Conservation (phyloP, 257 asterid genomes). For the Capsicum rhomboideum region DNA sequence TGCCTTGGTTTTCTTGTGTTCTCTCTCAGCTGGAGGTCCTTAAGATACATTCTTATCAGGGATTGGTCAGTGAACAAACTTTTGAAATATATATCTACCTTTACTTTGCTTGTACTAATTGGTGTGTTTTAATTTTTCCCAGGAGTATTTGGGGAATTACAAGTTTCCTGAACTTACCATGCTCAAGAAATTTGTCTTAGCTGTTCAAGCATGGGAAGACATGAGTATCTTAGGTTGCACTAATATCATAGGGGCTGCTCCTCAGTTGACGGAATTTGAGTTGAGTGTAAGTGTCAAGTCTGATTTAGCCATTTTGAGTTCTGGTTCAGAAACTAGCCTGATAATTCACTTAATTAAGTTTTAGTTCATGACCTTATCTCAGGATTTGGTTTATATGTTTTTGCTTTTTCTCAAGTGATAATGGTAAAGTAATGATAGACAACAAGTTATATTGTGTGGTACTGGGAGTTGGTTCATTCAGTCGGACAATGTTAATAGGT, state of each 20-base stretch:
- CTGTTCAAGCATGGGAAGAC: background rate
- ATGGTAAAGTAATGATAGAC: background rate
- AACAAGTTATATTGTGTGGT: background rate
- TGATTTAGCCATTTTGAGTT: too few species aligned
- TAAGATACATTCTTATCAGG: too few species aligned
- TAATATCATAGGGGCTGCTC: background rate
- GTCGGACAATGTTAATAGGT: background rate
- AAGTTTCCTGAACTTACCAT: slow-evolving; percentile 37
- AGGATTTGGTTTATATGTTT: background rate
- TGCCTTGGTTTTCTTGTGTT: background rate
- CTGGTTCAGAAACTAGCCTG: background rate
- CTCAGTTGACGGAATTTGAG: background rate
- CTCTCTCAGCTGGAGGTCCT: background rate
- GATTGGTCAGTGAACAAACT: slow-evolving; percentile 19
- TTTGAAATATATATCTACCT: background rate
- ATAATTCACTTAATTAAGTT: background rate
- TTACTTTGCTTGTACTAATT: background rate
- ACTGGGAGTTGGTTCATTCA: background rate
- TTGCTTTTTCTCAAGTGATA: background rate
- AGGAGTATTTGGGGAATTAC: slow-evolving; percentile 28
- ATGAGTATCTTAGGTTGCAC: background rate
- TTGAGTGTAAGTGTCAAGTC: background rate
- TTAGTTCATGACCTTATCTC: background rate
- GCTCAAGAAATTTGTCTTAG: slow-evolving; percentile 38
- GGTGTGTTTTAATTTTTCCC: background rate